Evolutionary conservation across 768 basidiomycete species (phyloP).

Genomic region (Suillus lakei): DNA sequence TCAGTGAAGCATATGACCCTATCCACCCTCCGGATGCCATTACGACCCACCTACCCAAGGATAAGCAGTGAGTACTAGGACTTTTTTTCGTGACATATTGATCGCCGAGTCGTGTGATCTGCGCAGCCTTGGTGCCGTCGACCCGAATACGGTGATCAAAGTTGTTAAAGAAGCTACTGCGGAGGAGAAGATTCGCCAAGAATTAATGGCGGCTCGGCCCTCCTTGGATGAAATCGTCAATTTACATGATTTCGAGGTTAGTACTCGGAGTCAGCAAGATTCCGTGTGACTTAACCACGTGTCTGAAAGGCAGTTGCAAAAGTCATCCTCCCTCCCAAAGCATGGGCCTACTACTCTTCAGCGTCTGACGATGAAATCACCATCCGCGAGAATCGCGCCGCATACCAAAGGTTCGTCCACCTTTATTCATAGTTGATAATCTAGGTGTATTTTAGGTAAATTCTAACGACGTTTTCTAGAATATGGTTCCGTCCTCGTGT

Average conservation of each 20-base stretch:
- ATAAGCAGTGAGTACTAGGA: conserved; percentile 69
- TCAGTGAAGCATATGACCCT: conserved; percentile 79
- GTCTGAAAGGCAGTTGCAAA: conserved; percentile 75
- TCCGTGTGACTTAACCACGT: conserved; percentile 13
- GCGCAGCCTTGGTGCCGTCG: conserved; percentile 69
- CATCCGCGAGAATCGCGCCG: conserved; percentile 85
- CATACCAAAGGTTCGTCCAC: conserved; percentile 76
- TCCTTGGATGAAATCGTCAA: conserved; percentile 81
- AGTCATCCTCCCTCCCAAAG: conserved; percentile 80
- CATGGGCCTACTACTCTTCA: conserved; percentile 98
- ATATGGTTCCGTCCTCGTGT: conserved; percentile 93
- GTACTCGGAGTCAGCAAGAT: conserved; percentile 12
- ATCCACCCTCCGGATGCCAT: conserved; percentile 89
- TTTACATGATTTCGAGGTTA: conserved; percentile 92
- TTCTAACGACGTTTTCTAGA: conserved; percentile 34
- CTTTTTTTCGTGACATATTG: background rate
- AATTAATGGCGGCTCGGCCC: conserved; percentile 66
- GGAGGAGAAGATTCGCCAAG: conserved; percentile 71
- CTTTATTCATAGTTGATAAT: background rate
- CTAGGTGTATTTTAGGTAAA: background rate
- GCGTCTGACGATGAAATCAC: conserved; percentile 97
- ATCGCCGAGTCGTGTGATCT: background rate
- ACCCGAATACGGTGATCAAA: conserved; percentile 67
- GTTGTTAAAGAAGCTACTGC: conserved; percentile 66
- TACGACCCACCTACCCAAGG: conserved; percentile 74